phyloP scores from a whole-genome alignment of 176 grass and related monocot genomes.

The Lolium multiflorum region DNA sequence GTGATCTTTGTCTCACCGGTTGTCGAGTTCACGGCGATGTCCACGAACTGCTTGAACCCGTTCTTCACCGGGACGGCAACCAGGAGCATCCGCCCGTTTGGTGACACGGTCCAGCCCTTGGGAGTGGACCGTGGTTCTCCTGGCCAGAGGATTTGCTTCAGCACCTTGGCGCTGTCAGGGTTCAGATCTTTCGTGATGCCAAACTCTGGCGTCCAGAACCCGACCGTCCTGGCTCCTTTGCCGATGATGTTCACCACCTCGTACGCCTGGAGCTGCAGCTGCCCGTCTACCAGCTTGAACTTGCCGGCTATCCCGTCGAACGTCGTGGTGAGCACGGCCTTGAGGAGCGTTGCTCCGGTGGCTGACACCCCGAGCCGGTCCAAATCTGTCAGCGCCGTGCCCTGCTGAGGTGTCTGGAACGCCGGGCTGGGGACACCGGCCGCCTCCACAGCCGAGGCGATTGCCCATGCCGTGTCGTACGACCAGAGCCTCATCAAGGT shows the following conservation, averaged over 20 bases:
- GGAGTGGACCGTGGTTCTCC: conserved; percentile 39
- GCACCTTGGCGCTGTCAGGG: background rate
- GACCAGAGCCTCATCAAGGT: conserved; percentile 48
- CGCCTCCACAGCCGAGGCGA: conserved; percentile 47
- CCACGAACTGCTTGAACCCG: conserved; percentile 73
- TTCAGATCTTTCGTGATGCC: conserved; percentile 32
- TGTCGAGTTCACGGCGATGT: background rate
- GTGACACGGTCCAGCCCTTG: conserved; percentile 66
- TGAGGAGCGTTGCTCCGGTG: conserved; percentile 52
- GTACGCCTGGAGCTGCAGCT: conserved; percentile 56
- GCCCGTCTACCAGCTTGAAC: conserved; percentile 66
- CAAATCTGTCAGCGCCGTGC: conserved; percentile 47
- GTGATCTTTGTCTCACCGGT: conserved; percentile 29
- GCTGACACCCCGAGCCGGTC: conserved; percentile 52
- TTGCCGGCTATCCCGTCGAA: conserved; percentile 72
- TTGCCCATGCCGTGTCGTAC: conserved; percentile 60
- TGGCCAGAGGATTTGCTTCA: conserved; percentile 62
- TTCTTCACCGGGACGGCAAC: conserved; percentile 67
- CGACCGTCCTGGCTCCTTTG: conserved; percentile 53
- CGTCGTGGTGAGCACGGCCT: conserved; percentile 38
- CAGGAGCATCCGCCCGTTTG: conserved; percentile 40
- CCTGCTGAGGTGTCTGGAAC: conserved; percentile 31
- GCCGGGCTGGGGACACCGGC: conserved; percentile 22
- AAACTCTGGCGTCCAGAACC: conserved; percentile 64
- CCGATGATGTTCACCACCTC: conserved; percentile 80